Conservation (phyloP, 805 yeast genomes). For the Zygoascus bituminiphila region DNA sequence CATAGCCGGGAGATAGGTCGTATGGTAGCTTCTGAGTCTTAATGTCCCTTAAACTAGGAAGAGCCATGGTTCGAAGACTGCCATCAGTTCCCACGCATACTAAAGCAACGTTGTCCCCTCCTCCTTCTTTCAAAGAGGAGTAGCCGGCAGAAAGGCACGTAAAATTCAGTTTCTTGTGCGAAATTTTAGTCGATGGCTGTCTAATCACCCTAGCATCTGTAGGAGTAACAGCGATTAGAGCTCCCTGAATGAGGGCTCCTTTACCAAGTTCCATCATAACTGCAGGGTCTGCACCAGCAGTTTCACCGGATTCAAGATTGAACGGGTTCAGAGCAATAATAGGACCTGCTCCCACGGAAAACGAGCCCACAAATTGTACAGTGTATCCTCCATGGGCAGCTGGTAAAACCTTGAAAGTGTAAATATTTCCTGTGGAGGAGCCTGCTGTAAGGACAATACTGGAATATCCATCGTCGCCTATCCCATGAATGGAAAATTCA, state of each 20-base stretch:
- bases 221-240: conserved; percentile 45
- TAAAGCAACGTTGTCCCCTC: conserved; percentile 32
- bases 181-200: conserved; percentile 51
- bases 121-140: conserved; percentile 34
- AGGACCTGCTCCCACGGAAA: conserved; percentile 43
- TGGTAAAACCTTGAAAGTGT: conserved; percentile 60
- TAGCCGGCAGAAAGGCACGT: conserved; percentile 45
- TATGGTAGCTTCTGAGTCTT: conserved; percentile 40
- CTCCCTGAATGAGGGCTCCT: conserved; percentile 57
- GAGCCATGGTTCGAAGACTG: conserved; percentile 31
- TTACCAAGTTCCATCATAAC: conserved; percentile 50
- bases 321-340: conserved; percentile 52
- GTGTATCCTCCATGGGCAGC: conserved; percentile 51
- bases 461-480: conserved; percentile 59
- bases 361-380: conserved; percentile 42
- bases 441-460: conserved; percentile 72
- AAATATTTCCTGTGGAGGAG: conserved; percentile 62
- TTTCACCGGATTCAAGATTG: conserved; percentile 49
- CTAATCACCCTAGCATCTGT: conserved; percentile 56
- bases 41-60: conserved; percentile 60
- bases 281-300: conserved; percentile 55
- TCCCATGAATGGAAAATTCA: conserved; percentile 66
- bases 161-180: conserved; percentile 55
- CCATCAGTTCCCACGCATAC: conserved; percentile 15
- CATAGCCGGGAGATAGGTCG: conserved; percentile 34